These are phyloP conservation scores for Saturnispora gosingensis DNA, from an alignment of 805 yeast species.

Conservation along the genomic window DNA sequence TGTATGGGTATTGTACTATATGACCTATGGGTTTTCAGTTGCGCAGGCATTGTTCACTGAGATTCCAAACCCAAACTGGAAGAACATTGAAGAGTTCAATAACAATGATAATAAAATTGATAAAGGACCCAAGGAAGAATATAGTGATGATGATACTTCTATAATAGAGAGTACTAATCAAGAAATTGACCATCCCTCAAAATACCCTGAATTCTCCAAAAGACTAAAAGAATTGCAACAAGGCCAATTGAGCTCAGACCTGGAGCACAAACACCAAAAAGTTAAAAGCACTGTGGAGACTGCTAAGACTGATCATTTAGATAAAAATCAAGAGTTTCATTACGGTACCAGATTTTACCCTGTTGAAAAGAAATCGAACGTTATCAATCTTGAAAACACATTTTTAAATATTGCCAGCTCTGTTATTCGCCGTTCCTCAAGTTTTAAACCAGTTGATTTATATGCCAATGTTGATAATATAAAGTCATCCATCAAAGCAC, in stretches of 20 bases:
- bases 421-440: background rate
- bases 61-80: constrained; percentile 22
- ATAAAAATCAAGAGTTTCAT: background rate
- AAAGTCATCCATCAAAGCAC: background rate
- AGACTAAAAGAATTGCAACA: constrained; percentile 2
- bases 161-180: constrained; percentile 1
- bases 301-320: background rate
- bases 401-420: constrained; percentile 3
- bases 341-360: constrained; percentile 6
- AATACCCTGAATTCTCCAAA: constrained; percentile 5
- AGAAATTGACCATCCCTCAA: background rate
- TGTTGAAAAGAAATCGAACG: background rate
- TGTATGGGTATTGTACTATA: constrained; percentile 19
- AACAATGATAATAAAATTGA: background rate
- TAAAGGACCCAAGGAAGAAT: background rate
- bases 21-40: constrained; percentile 13
- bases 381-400: constrained; percentile 1
- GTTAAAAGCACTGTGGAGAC: background rate
- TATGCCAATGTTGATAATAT: background rate
- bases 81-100: background rate
- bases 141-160: constrained; percentile 4
- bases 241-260: background rate
- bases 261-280: background rate
- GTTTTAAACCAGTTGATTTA: background rate
- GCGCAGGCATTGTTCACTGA: constrained; percentile 13